Percentiles rank a stretch among this genome's conserved stretches.
Evolutionary conservation across 1,139 yeast species (phyloP).

Genomic region (Zygoascus hellenicus): DNA sequence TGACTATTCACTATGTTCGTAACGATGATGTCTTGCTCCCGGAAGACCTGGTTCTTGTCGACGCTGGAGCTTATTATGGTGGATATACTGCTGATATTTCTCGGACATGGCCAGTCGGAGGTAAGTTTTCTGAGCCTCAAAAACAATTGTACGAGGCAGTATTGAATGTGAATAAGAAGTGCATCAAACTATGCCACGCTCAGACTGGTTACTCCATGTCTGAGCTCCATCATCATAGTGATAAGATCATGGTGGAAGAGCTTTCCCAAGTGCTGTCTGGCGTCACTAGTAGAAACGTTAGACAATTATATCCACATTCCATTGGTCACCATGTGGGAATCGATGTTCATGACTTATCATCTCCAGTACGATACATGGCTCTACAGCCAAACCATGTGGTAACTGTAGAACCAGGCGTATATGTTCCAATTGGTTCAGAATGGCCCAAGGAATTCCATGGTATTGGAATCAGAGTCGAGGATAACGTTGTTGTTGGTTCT

Average conservation of each 20-base stretch:
- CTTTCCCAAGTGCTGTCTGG: conserved; percentile 43
- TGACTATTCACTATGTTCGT: conserved; percentile 84
- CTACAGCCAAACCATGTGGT: conserved; percentile 45
- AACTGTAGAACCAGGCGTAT: conserved; percentile 93
- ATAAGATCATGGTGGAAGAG: conserved; percentile 53
- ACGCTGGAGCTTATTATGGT: conserved; percentile 92
- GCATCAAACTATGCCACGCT: conserved; percentile 63
- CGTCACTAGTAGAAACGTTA: conserved; percentile 18
- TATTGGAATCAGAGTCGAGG: conserved; percentile 92
- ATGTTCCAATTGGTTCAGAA: conserved; percentile 61
- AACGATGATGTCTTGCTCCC: conserved; percentile 71
- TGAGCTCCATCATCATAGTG: conserved; percentile 71
- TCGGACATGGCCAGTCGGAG: conserved; percentile 88
- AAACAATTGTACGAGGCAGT: conserved; percentile 85
- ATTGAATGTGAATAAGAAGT: conserved; percentile 69
- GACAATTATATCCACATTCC: conserved; percentile 78
- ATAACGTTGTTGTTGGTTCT: conserved; percentile 64
- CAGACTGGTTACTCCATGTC: conserved; percentile 52
- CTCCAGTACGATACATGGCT: conserved; percentile 44
- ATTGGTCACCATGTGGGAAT: conserved; percentile 94
- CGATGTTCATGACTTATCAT: conserved; percentile 77
- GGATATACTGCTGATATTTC: conserved; percentile 96
- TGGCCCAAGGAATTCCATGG: conserved; percentile 83
- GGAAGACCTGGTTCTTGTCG: conserved; percentile 84
- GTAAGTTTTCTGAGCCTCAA: conserved; percentile 70